Base-by-base conservation (phyloP, 169 alveolate genomes). In the Eimeria sp. region DNA sequence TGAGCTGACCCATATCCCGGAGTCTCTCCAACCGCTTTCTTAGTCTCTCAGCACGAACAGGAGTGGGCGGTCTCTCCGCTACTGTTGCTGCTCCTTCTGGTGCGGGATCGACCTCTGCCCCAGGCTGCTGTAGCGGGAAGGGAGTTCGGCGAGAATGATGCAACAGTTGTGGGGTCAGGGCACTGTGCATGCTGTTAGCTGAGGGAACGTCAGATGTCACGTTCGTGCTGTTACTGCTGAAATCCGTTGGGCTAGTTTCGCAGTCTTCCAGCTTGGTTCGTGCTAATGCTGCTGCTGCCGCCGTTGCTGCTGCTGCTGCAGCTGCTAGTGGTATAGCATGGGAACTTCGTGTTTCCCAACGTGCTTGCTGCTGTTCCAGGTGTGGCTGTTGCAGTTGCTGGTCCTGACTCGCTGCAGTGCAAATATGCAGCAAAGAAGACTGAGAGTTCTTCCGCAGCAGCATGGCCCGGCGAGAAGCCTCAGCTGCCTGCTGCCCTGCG, bases 401-500 rank as follows among this genome's bases (percentile, higher is more conserved):
- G 54, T 56, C 76, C 33, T 82, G 90, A 37, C 8, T 30, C 14
- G 72, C 90, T 54, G 90, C 90, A 33, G 56, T 23, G 74, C 90
- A 54, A 14, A 82, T 56, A 9, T 82, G 72, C 30, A 82, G 14
- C 68, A 82, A 58, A 52, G 90, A 82, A 3, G 90, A 43, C 62
- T 52, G 90, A 13, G 90, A 82, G 54, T 33, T 82, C 27, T 82
- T 82, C 52, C 90, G 68, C 56, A 82, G 49, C 72, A 82, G 14
- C 33, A 54, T 40, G 33, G 90, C 90, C 33, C 90, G 90, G 43
- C 90, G 90, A 56, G 90, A 82, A 82, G 90, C 90, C 40, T 82
- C 72, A 49, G 90, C 90, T 27, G 90, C 90, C 74, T 82, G 90
- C 74, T 82, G 66, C 74, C 72, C 90, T 20, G 90, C 90, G 18